Conservation (phyloP, 495 filamentous ascomycete species). For the Lasiosphaeria ovina region DNA sequence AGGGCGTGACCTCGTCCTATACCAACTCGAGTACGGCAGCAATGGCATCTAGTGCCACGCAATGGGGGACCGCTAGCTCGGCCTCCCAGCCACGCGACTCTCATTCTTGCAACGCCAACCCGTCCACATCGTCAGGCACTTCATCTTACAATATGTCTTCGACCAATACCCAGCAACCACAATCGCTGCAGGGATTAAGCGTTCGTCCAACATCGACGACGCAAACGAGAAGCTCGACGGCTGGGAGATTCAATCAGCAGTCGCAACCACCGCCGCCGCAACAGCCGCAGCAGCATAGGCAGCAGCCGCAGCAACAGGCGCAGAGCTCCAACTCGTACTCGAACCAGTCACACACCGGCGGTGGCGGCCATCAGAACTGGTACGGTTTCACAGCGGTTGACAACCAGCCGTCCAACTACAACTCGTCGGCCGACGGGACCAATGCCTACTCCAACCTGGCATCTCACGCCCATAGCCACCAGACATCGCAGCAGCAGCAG, state of each 20-base stretch:
- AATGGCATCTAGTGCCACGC: slow-evolving; percentile 17
- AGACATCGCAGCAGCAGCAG: slow-evolving; percentile 2
- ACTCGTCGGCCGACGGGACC: slow-evolving; percentile 14
- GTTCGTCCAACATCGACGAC: slow-evolving; percentile 22
- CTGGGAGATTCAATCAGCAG: slow-evolving; percentile 24
- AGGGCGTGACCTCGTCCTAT: slow-evolving; percentile 27
- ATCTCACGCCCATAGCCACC: slow-evolving; percentile 15
- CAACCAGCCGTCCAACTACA: slow-evolving; percentile 19
- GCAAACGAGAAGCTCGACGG: slow-evolving; percentile 20
- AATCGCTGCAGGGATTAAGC: slow-evolving; percentile 26
- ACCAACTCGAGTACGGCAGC: slow-evolving; percentile 13
- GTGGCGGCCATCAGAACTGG: slow-evolving; percentile 8
- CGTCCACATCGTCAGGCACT: slow-evolving; percentile 9
- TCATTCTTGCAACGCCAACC: slow-evolving; percentile 22
- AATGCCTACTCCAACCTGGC: slow-evolving; percentile 15
- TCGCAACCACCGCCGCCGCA: slow-evolving; percentile 24
- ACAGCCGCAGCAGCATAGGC: slow-evolving; percentile 21
- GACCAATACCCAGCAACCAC: slow-evolving; percentile 18
- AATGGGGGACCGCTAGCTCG: slow-evolving; percentile 24
- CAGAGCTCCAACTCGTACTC: not conserved
- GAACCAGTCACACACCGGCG: slow-evolving; percentile 4
- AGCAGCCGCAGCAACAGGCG: slow-evolving; percentile 16
- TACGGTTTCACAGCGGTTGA: slow-evolving; percentile 6
- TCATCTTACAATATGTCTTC: slow-evolving; percentile 16
- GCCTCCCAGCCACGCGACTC: slow-evolving; percentile 20